Base-by-base conservation (phyloP, 2,329 filamentous ascomycete genomes). In the Nemania abortiva region DNA sequence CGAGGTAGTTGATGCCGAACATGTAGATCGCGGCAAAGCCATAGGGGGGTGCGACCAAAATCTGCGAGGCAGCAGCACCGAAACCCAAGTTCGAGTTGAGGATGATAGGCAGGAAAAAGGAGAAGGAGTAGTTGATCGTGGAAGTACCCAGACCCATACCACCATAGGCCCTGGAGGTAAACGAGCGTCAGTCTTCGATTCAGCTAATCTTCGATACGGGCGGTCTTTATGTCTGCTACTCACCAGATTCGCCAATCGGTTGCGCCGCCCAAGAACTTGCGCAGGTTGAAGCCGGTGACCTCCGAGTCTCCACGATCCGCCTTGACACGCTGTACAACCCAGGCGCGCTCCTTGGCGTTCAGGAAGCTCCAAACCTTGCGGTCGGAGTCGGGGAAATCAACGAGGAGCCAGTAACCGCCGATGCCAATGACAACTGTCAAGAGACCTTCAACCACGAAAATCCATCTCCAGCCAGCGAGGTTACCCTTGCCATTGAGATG, bases 91-190 rank as follows among this genome's bases (percentile, higher is more conserved):
- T 87, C 29, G 73, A 74, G 66, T 83, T 80, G n/a, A 97, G 87
- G 74, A 96, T 92, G 75, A 95, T 88, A 7, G 93, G 92, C 7
- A 95, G 81, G 77, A 95, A 95, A 80, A 92, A 95, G 1, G 92
- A 91, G 24, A 96, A 87, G 0, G 92, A 89, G 77, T 96, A 96
- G 2, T 87, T 87, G 60, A 92, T 87, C 11, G 91, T 92, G 0
- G 92, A 94, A 2, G 88, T 87, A 79, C 88, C 88, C 81, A 89
- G 88, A 77, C 87, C 88, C 74, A 90, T 84, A 71, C 89, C 74
- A 65, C 85, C 88, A 73, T 89, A 91, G 0, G 79, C 84, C 90
- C 90, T 92, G 22, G 4, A 50, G 10, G 20, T 24, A 18, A 31
- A 53, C 18, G 1, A 82, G 77, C 87, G 88, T 82, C 82, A 84